Evolutionary conservation across 352 stramenopile species (phyloP).

Genomic region (Lagenidium giganteum): DNA sequence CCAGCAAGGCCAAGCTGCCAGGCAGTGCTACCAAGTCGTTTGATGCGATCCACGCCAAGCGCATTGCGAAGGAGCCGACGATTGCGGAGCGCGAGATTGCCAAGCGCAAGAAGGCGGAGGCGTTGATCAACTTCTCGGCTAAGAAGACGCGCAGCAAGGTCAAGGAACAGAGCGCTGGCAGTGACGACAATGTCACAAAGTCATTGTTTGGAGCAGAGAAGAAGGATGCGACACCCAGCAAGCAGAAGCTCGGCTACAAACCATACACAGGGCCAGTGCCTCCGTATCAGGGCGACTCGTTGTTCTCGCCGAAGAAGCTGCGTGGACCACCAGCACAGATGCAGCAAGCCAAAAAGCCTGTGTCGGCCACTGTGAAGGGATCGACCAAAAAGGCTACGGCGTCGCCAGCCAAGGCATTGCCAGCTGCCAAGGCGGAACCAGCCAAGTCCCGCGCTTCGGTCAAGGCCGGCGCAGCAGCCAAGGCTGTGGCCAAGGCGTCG

Average conservation of each 20-base stretch:
- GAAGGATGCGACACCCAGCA: slow-evolving; percentile 1
- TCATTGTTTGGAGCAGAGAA: background rate
- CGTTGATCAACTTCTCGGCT: slow-evolving; percentile 18
- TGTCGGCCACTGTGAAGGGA: background rate
- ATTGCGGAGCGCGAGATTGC: slow-evolving; percentile 17
- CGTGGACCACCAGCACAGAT: slow-evolving; percentile 1
- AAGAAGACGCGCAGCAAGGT: slow-evolving; percentile 25
- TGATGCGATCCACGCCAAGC: slow-evolving; percentile 18
- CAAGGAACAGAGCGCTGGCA: background rate
- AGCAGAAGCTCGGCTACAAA: slow-evolving; percentile 30
- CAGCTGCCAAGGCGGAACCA: slow-evolving; percentile 6
- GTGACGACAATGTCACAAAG: background rate
- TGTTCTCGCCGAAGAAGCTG: slow-evolving; percentile 48
- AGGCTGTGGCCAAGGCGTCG: slow-evolving; percentile 1
- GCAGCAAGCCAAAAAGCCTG: background rate
- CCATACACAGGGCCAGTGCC: slow-evolving; percentile 66
- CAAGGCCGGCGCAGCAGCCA: slow-evolving; percentile 20
- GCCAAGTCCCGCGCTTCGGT: slow-evolving; percentile 22
- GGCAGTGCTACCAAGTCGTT: slow-evolving; percentile 12
- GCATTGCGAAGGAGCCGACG: slow-evolving; percentile 14
- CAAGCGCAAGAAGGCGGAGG: slow-evolving; percentile 16
- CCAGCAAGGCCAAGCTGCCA: slow-evolving; percentile 4
- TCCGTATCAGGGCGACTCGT: slow-evolving; percentile 47
- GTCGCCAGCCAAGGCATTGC: slow-evolving; percentile 14
- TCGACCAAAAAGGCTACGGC: slow-evolving; percentile 8